Evolutionary conservation across 441 rosid genomes (phyloP).

Genomic region (Omphalea diandra): DNA sequence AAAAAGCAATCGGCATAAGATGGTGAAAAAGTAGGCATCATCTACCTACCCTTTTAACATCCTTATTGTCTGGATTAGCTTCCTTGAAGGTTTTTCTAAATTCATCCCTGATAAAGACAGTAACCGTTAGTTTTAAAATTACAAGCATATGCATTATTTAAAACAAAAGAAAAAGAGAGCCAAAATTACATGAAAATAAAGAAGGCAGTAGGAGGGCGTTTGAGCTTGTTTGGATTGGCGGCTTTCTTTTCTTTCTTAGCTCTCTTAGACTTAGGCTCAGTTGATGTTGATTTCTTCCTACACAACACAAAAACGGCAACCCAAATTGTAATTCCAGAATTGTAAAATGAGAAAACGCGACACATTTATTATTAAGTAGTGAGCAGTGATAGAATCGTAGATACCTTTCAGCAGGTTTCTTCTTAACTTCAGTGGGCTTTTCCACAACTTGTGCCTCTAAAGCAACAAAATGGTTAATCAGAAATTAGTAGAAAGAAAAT

Average conservation of each 20-base stretch:
- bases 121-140: background rate
- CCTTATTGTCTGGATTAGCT: constrained; percentile 55
- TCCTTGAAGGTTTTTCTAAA: constrained; percentile 61
- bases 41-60: constrained; percentile 51
- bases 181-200: constrained; percentile 72
- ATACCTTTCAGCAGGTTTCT: constrained; percentile 71
- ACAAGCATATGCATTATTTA: background rate
- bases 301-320: background rate
- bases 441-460: constrained; percentile 79
- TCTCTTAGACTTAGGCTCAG: constrained; percentile 70
- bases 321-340: too few relatives aligned
- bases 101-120: constrained; percentile 49
- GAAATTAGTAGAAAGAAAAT: background rate
- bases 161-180: background rate
- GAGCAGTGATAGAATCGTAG: too few relatives aligned
- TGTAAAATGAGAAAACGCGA: background rate
- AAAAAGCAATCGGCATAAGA: background rate
- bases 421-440: constrained; percentile 57
- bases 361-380: too few relatives aligned
- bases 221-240: constrained; percentile 48
- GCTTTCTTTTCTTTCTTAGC: constrained; percentile 48
- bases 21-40: too few relatives aligned
- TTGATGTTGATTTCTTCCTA: constrained; percentile 66
- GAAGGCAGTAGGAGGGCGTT: constrained; percentile 88
- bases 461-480: background rate